Conservation (phyloP, 2,329 filamentous ascomycete species). For the Chrysoporthe austroafricana region DNA sequence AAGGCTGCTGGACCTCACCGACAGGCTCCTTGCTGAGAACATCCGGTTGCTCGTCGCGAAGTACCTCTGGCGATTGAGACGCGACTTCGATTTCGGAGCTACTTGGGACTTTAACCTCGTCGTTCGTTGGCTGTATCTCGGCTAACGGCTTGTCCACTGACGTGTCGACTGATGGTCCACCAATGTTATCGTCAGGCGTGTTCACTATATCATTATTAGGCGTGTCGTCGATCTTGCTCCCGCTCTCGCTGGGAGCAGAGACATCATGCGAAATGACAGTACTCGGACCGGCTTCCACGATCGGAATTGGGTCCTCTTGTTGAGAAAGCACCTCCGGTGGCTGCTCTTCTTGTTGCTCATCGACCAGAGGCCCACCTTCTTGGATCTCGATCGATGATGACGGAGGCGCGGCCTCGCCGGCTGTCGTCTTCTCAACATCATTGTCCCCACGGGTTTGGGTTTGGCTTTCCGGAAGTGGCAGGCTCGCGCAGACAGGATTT, state of each 20-base stretch:
- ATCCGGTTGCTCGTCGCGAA: background rate
- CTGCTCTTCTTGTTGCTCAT: conserved; percentile 2
- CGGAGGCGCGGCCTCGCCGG: conserved; percentile 17
- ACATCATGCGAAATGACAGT: conserved; percentile 1
- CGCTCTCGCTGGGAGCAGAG: conserved; percentile 5
- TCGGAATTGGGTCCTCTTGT: conserved; percentile 4
- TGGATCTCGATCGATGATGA: conserved; percentile 11
- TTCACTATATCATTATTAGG: conserved; percentile 13
- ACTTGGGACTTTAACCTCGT: background rate
- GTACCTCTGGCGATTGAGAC: too few species aligned
- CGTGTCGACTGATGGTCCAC: conserved; percentile 11
- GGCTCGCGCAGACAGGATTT: conserved; percentile 27
- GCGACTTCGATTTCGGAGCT: too few species aligned
- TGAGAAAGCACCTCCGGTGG: background rate
- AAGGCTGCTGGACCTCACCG: background rate
- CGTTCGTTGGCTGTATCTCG: background rate
- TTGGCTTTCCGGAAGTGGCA: conserved; percentile 17
- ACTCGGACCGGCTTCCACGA: background rate
- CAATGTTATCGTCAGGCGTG: conserved; percentile 10
- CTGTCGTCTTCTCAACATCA: conserved; percentile 18
- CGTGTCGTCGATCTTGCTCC: conserved; percentile 10
- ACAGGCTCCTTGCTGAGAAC: background rate
- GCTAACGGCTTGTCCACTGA: conserved; percentile 2
- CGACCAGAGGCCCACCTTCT: conserved; percentile 7
- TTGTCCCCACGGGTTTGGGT: conserved; percentile 11